These are phyloP conservation scores for Cyclotella atomus DNA, from an alignment of 108 stramenopile species.

Conservation along the genomic window DNA sequence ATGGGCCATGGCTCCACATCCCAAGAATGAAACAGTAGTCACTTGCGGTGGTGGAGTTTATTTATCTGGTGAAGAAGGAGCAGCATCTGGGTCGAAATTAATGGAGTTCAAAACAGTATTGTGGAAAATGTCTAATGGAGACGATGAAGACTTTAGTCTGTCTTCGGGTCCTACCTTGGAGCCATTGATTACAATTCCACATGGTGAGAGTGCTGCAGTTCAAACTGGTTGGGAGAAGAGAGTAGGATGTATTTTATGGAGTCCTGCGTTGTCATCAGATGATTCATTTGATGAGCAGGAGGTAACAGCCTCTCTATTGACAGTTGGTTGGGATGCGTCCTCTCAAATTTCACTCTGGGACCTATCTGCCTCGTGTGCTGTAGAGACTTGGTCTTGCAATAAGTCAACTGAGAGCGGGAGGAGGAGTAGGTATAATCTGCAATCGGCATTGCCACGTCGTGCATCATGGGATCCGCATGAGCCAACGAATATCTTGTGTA, in stretches of 20 bases:
- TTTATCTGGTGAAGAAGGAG: background rate
- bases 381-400: slow-evolving; percentile 31
- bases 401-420: background rate
- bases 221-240: slow-evolving; percentile 43
- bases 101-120: slow-evolving; percentile 1
- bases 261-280: slow-evolving; percentile 28
- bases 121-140: slow-evolving; percentile 25
- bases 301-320: slow-evolving; percentile 34
- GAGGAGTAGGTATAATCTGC: slow-evolving; percentile 5
- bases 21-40: slow-evolving; percentile 32
- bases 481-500: slow-evolving; percentile 45
- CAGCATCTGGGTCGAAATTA: background rate
- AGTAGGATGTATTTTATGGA: slow-evolving; percentile 53
- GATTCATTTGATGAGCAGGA: slow-evolving; percentile 18
- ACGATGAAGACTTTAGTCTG: slow-evolving; percentile 24
- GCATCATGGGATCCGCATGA: slow-evolving; percentile 88
- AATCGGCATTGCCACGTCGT: slow-evolving; percentile 57
- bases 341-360: slow-evolving; percentile 50
- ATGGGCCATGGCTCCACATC: slow-evolving; percentile 44
- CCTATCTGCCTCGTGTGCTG: slow-evolving; percentile 37
- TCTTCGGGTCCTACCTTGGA: slow-evolving; percentile 21
- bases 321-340: slow-evolving; percentile 48
- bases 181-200: slow-evolving; percentile 34
- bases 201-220: slow-evolving; percentile 17
- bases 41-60: slow-evolving; percentile 55